These are phyloP conservation scores for Didymella pomorum DNA, from an alignment of 2,329 filamentous ascomycete genomes.

Conservation along the genomic window DNA sequence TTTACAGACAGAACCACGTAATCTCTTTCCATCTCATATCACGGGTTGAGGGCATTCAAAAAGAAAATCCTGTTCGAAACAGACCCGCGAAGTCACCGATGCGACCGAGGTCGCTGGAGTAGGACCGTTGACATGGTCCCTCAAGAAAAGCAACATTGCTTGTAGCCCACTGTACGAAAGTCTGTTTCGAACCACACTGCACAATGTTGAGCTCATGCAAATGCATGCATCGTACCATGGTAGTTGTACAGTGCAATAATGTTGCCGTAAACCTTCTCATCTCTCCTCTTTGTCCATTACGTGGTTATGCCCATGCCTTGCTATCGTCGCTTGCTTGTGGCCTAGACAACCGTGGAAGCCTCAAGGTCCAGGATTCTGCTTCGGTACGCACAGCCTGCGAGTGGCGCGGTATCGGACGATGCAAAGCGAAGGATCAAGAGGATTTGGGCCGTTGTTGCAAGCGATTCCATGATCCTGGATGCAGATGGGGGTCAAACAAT, in stretches of 20 bases:
- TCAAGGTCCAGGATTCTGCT: neutral
- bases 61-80: neutral
- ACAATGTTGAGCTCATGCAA: slow-evolving; percentile 11
- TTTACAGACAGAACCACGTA: neutral
- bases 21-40: neutral
- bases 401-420: slow-evolving; percentile 1
- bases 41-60: neutral
- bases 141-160: neutral
- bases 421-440: slow-evolving; percentile 12
- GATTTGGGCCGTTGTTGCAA: slow-evolving; percentile 6
- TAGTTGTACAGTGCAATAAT: neutral
- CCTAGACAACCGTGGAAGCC: neutral
- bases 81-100: neutral
- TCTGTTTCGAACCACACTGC: neutral
- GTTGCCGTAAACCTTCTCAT: neutral
- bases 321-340: too few relatives aligned
- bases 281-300: neutral
- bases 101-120: neutral
- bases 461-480: slow-evolving; percentile 15
- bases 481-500: slow-evolving; percentile 14
- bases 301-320: too few relatives aligned
- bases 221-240: neutral
- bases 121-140: neutral
- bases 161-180: neutral
- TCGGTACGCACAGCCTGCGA: neutral